Base-by-base conservation (phyloP, 371 early-diverging fungal genomes). In the Gilbertella persicaria region DNA sequence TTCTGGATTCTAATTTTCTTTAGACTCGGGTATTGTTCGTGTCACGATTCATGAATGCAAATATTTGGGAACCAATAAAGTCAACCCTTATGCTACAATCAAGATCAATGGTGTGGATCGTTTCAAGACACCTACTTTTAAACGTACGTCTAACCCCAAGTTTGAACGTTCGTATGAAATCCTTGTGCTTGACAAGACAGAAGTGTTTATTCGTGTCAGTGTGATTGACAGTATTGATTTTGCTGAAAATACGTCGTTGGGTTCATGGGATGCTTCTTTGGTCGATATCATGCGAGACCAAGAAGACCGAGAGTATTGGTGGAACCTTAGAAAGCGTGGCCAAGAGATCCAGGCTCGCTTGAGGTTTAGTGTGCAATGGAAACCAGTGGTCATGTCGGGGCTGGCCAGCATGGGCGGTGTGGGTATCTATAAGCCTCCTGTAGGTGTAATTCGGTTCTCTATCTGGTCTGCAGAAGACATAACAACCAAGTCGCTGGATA, bases 401-500 rank as follows among this genome's bases (percentile, higher is more conserved):
- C 41, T 73, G 1, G 60, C 60, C 5, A 69, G 73, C 3, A 68
- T 71, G 44, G 36, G 73, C 23, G 73, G 67, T 19, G 51, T 59
- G 30, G 67, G 65, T n/a, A 53, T 66, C 14, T 66, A 80, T 40
- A 58, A 69, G 13, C 74, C 82, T 16, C 82, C 93, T 4, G 83
- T 92, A 16, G 97, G 97, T 35, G 81, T 96, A 1, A 67, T 96
- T 20, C 83, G 88, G 33, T 62, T 95, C 19, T 80, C 84, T 17
- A 60, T 94, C 49, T 76, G 83, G 61, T 87, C 86, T 59, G 97
- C 88, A 4, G 80, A 81, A 37, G 71, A 77, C 14, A 62, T 94
- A 35, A 89, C 88, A 47, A 81, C 84, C 14, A 90, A 78, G 48
- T 64, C 56, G 0, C 70, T 75, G 0, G 57, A 67, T 7, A 73